phyloP scores from a whole-genome alignment of 176 grass and related monocot genomes.

The Oryza meridionalis region DNA sequence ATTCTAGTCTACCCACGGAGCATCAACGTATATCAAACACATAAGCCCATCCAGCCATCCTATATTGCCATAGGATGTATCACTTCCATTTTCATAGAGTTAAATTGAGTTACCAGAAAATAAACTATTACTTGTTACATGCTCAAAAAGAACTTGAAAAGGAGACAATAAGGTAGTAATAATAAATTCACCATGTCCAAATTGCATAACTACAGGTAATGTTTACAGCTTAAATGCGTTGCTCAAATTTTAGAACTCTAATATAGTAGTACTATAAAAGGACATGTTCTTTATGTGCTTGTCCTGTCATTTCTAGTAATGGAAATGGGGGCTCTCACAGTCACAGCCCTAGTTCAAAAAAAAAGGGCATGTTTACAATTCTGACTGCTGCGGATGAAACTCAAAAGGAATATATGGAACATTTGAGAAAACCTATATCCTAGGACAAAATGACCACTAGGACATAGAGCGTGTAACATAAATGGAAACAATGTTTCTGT shows the following conservation, averaged over 20 bases:
- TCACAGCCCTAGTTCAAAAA: no score
- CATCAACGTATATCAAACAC: background rate
- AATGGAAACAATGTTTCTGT: background rate
- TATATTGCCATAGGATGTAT: background rate
- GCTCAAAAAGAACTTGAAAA: background rate
- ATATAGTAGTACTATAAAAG: background rate
- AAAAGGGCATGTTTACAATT: background rate
- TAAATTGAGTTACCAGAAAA: background rate
- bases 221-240: background rate
- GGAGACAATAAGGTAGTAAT: background rate
- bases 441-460: background rate
- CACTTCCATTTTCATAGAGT: background rate
- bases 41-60: background rate
- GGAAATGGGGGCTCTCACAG: no score
- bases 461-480: background rate
- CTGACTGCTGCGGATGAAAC: background rate
- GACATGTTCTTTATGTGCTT: background rate
- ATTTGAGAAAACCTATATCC: slow-evolving; percentile 16
- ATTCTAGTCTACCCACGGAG: background rate
- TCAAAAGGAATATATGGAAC: background rate
- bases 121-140: background rate
- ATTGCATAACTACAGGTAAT: background rate
- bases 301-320: no score
- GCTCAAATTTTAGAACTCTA: background rate
- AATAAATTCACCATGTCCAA: background rate